These are phyloP conservation scores for Myrmaecium sp. DNA, from an alignment of 2,329 filamentous ascomycete species.

Conservation along the genomic window DNA sequence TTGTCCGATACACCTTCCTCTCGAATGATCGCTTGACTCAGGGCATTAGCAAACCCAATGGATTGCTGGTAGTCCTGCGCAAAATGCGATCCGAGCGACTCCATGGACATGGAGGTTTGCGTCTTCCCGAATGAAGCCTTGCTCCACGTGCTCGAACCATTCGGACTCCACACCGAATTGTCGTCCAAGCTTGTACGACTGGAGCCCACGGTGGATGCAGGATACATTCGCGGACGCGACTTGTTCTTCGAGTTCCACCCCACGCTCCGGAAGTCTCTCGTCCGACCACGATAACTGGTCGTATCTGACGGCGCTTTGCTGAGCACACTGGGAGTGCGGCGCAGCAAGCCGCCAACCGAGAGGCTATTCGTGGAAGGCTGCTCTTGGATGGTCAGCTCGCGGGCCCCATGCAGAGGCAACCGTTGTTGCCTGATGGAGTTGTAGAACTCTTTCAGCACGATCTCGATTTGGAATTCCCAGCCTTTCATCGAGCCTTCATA, in stretches of 20 bases:
- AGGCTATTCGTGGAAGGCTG: conserved; percentile 41
- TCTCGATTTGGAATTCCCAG: conserved; percentile 82
- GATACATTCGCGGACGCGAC: conserved; percentile 60
- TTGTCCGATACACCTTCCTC: conserved; percentile 51
- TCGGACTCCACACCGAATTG: conserved; percentile 80
- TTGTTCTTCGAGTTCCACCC: conserved; percentile 76
- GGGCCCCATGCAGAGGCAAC: conserved; percentile 68
- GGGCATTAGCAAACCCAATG: conserved; percentile 90
- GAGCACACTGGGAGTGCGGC: conserved; percentile 74
- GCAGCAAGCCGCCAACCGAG: conserved; percentile 55
- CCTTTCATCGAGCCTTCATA: conserved; percentile 59
- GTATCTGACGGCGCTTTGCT: conserved; percentile 86
- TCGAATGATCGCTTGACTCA: conserved; percentile 91
- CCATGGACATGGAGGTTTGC: conserved; percentile 77
- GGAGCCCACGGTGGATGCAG: conserved; percentile 66
- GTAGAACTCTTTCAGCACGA: conserved; percentile 85
- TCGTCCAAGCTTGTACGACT: conserved; percentile 93
- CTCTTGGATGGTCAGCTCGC: conserved; percentile 29
- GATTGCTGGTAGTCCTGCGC: conserved; percentile 82
- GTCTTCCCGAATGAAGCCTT: conserved; percentile 84
- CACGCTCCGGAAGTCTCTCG: conserved; percentile 44
- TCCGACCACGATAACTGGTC: conserved; percentile 54
- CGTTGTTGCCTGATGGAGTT: conserved; percentile 71
- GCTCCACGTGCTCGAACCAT: conserved; percentile 85
- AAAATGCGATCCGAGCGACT: conserved; percentile 67